A percentile compares a stretch with the other conserved stretches of the same genome.
Conservation (phyloP, 768 basidiomycete genomes). For the Boletus vermiculosoides region DNA sequence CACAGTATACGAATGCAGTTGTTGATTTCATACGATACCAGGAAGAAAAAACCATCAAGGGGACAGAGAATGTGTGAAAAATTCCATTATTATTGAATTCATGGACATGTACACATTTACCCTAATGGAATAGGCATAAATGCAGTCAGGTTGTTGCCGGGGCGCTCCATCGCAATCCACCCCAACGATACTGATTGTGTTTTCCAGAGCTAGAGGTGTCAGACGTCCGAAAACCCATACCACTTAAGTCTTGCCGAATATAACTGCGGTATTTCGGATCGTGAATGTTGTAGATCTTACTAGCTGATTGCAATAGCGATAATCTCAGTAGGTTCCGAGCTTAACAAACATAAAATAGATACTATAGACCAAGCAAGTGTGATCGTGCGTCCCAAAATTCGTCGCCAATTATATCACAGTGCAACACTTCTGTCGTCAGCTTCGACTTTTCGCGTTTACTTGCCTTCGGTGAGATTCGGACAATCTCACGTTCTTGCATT, state of each 20-base stretch:
- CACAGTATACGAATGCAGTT: no score
- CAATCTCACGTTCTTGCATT: not conserved
- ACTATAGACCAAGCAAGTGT: conserved; percentile 41
- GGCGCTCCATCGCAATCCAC: no score
- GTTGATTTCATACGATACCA: no score
- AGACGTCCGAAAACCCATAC: not conserved
- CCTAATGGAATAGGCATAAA: no score
- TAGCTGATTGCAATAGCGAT: not conserved
- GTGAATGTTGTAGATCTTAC: no score
- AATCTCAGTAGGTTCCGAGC: not conserved
- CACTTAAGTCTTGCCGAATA: not conserved
- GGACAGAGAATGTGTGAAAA: no score
- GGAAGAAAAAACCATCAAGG: no score
- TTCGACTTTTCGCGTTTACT: conserved; percentile 37
- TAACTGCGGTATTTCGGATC: not conserved
- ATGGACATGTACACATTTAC: no score
- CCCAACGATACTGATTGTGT: not conserved
- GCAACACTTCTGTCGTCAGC: conserved; percentile 56
- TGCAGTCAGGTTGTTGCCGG: no score
- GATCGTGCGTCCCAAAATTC: conserved; percentile 74
- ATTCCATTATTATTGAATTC: no score
- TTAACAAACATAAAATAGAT: no score
- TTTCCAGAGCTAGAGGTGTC: not conserved
- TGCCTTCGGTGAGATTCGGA: conserved; percentile 20
- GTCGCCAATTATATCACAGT: conserved; percentile 83